Conservation (phyloP, 768 basidiomycete species). For the Leccinum subtestaceum region DNA sequence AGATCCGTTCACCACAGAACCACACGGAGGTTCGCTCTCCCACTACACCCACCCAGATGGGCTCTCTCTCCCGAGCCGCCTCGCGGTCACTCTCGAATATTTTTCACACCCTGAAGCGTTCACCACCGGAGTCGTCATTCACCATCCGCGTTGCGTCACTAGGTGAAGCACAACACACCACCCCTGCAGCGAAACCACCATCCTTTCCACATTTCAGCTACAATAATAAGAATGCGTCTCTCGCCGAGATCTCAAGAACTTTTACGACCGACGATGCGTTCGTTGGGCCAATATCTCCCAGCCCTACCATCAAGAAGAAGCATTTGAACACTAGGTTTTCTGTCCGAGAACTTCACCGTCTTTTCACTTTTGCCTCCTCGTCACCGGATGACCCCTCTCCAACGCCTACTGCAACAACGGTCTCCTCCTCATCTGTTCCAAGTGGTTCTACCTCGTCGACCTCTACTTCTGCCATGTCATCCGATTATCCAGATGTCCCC, state of each 20-base stretch:
- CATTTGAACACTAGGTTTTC: slow-evolving; percentile 31
- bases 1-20: slow-evolving; percentile 15
- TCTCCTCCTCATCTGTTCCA: neutral
- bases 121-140: slow-evolving; percentile 30
- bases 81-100: slow-evolving; percentile 35
- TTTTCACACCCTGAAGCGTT: slow-evolving; percentile 20
- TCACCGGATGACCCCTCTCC: slow-evolving; percentile 10
- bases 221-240: slow-evolving; percentile 28
- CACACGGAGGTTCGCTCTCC: slow-evolving; percentile 12
- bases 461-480: slow-evolving; percentile 15
- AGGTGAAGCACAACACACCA: slow-evolving; percentile 15
- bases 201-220: slow-evolving; percentile 8
- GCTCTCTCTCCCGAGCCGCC: slow-evolving; percentile 24
- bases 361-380: slow-evolving; percentile 30
- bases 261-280: slow-evolving; percentile 9
- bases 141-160: slow-evolving; percentile 21
- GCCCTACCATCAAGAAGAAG: slow-evolving; percentile 31
- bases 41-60: slow-evolving; percentile 22
- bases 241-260: slow-evolving; percentile 14
- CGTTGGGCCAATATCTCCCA: slow-evolving; percentile 33
- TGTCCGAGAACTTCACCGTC: slow-evolving; percentile 35
- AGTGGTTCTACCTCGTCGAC: slow-evolving; percentile 3
- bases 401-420: slow-evolving; percentile 1
- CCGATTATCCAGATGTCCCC: slow-evolving; percentile 16
- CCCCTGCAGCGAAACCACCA: slow-evolving; percentile 6